Evolutionary conservation across 2,329 filamentous ascomycete species (phyloP).

Genomic region (Verticillium zaregamsianum): DNA sequence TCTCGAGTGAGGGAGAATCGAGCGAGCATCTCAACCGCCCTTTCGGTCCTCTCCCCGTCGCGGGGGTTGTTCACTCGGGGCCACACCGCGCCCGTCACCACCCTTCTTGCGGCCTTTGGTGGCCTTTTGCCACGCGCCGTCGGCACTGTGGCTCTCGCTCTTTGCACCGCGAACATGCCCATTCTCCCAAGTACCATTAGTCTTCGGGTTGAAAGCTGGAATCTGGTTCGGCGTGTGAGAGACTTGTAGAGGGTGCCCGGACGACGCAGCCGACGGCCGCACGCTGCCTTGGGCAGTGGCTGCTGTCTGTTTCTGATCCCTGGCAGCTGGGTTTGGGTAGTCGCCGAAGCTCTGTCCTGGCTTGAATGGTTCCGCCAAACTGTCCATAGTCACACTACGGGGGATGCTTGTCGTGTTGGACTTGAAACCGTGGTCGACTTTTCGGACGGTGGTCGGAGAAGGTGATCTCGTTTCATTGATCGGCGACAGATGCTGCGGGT

Average conservation of each 20-base stretch:
- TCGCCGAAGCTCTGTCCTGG: slow-evolving; percentile 1
- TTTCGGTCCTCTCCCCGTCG: slow-evolving; percentile 59
- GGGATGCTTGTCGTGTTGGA: not conserved
- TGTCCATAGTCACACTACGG: not conserved
- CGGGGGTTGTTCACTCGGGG: slow-evolving; percentile 46
- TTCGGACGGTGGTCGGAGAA: slow-evolving; percentile 59
- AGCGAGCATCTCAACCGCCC: slow-evolving; percentile 45
- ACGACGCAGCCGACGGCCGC: not conserved
- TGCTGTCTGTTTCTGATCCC: slow-evolving; percentile 21
- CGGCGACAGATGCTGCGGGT: slow-evolving; percentile 59
- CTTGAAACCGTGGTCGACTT: slow-evolving; percentile 16
- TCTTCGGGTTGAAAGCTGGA: slow-evolving; percentile 23
- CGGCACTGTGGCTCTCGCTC: slow-evolving; percentile 44
- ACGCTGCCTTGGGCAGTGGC: slow-evolving; percentile 14
- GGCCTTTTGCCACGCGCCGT: slow-evolving; percentile 56
- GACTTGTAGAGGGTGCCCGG: slow-evolving; percentile 4
- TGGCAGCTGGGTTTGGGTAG: slow-evolving; percentile 14
- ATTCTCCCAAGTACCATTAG: slow-evolving; percentile 41
- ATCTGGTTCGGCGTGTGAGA: not conserved
- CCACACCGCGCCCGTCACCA: slow-evolving; percentile 33
- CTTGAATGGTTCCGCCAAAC: not conserved
- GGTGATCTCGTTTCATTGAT: slow-evolving; percentile 71
- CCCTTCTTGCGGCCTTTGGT: slow-evolving; percentile 49
- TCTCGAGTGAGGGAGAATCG: not conserved
- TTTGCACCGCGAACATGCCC: slow-evolving; percentile 51